phyloP scores from a whole-genome alignment of 75 land plant genomes.

The Adiantum capillusveneris region DNA sequence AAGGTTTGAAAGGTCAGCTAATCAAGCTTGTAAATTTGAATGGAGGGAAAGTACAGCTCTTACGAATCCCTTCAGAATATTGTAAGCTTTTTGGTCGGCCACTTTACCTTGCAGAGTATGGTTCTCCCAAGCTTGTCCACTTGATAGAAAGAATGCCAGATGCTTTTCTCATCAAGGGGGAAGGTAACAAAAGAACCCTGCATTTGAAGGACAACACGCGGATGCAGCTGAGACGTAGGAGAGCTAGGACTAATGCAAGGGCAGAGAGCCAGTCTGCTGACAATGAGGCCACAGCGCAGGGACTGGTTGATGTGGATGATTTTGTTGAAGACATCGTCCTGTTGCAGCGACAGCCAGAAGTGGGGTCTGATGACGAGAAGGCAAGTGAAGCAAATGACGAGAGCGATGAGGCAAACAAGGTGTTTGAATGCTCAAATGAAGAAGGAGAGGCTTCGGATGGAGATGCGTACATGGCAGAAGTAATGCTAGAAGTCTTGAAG shows the following conservation, averaged over 20 bases:
- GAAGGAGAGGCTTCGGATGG: constrained; percentile 4
- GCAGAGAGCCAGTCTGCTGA: neutral
- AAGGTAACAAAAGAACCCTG: constrained; percentile 43
- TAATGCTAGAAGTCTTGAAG: constrained; percentile 41
- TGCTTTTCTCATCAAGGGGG: constrained; percentile 50
- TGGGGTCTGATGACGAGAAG: constrained; percentile 45
- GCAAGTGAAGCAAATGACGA: constrained; percentile 3
- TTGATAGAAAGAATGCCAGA: constrained; percentile 72
- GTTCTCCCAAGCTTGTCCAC: constrained; percentile 59
- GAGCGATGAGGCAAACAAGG: neutral
- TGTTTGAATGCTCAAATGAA: neutral
- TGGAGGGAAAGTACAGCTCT: constrained; percentile 58
- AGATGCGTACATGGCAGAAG: constrained; percentile 11
- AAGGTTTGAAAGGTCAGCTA: constrained; percentile 71
- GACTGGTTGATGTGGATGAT: constrained; percentile 1
- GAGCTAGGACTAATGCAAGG: neutral
- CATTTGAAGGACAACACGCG: constrained; percentile 31
- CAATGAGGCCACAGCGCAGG: neutral
- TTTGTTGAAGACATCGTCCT: neutral
- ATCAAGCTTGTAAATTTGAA: constrained; percentile 53
- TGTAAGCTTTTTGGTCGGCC: constrained; percentile 63
- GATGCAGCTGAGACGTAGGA: neutral
- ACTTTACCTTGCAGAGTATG: constrained; percentile 68
- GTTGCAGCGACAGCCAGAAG: constrained; percentile 26
- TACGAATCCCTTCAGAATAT: constrained; percentile 70